Percentiles rank a stretch among this genome's conserved stretches.
These are phyloP conservation scores for Botrytis galanthina DNA, from an alignment of 2,329 filamentous ascomycete species.

Conservation along the genomic window DNA sequence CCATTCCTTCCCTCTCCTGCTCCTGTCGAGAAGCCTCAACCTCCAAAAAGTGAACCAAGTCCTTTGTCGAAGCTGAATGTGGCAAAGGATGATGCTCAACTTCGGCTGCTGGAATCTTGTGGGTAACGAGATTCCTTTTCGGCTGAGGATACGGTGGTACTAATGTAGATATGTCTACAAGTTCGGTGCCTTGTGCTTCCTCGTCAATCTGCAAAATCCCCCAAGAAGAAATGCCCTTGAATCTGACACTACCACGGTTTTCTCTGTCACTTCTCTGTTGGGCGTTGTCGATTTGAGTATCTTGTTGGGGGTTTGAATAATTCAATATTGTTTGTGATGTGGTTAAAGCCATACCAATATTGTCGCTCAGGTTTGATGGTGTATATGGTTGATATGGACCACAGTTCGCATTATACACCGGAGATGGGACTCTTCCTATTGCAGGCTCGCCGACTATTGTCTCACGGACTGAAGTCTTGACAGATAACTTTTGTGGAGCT, in stretches of 20 bases:
- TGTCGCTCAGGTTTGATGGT: background rate
- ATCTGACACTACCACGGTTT: background rate
- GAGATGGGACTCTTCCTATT: background rate
- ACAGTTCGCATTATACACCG: background rate
- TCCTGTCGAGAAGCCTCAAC: background rate
- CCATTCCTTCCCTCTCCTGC: background rate
- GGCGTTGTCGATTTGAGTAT: background rate
- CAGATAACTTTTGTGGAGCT: fast-evolving
- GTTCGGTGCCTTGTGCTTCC: background rate
- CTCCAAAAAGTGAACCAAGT: background rate
- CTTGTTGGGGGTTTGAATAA: background rate
- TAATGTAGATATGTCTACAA: constrained; percentile 2
- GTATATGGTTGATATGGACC: background rate
- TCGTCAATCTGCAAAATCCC: background rate
- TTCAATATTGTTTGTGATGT: background rate
- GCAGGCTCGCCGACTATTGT: background rate
- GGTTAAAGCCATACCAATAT: background rate
- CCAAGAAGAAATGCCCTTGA: background rate
- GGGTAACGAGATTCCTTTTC: background rate
- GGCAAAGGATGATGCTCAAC: background rate
- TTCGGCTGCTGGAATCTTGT: too few relatives aligned
- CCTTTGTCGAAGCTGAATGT: background rate
- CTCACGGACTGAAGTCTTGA: background rate
- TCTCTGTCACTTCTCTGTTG: background rate
- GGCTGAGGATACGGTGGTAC: background rate